Evolutionary conservation across 495 filamentous ascomycete species (phyloP).

Genomic region (Penicillium canescens): DNA sequence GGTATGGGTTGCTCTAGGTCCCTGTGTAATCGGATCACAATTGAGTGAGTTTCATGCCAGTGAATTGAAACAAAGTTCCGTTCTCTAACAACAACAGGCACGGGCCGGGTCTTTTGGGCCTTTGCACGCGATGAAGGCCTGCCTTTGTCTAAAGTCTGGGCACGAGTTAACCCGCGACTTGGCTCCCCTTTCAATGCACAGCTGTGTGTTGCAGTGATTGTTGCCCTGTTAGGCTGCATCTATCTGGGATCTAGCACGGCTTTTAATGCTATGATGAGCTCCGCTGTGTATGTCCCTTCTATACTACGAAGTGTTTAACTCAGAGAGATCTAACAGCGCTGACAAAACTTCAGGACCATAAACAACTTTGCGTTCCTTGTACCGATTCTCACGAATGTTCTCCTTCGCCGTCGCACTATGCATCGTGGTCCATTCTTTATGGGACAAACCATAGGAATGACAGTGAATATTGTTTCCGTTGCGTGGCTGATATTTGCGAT

Average conservation of each 20-base stretch:
- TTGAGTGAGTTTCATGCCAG: slow-evolving; percentile 33
- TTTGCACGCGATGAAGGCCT: slow-evolving; percentile 66
- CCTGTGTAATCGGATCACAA: slow-evolving; percentile 50
- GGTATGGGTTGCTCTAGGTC: slow-evolving; percentile 52
- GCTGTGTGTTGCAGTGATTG: slow-evolving; percentile 56
- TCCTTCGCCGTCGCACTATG: slow-evolving; percentile 34
- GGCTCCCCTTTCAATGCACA: slow-evolving; percentile 59
- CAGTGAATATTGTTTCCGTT: slow-evolving; percentile 35
- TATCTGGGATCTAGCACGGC: slow-evolving; percentile 68
- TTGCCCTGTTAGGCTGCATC: slow-evolving; percentile 66
- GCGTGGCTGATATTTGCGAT: slow-evolving; percentile 44
- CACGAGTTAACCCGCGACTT: slow-evolving; percentile 24
- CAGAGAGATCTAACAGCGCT: neutral
- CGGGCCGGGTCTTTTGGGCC: slow-evolving; percentile 70
- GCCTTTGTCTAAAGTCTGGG: slow-evolving; percentile 33
- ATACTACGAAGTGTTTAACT: neutral
- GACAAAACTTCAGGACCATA: slow-evolving; percentile 26
- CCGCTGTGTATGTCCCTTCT: slow-evolving; percentile 33
- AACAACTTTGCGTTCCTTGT: slow-evolving; percentile 38
- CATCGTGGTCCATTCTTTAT: slow-evolving; percentile 35
- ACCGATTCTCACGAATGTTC: slow-evolving; percentile 37
- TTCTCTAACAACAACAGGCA: slow-evolving; percentile 41
- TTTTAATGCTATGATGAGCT: slow-evolving; percentile 70
- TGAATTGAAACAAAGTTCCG: neutral
- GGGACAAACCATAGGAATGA: slow-evolving; percentile 27